phyloP scores from a whole-genome alignment of 768 basidiomycete genomes.

The Lactarius quietus region DNA sequence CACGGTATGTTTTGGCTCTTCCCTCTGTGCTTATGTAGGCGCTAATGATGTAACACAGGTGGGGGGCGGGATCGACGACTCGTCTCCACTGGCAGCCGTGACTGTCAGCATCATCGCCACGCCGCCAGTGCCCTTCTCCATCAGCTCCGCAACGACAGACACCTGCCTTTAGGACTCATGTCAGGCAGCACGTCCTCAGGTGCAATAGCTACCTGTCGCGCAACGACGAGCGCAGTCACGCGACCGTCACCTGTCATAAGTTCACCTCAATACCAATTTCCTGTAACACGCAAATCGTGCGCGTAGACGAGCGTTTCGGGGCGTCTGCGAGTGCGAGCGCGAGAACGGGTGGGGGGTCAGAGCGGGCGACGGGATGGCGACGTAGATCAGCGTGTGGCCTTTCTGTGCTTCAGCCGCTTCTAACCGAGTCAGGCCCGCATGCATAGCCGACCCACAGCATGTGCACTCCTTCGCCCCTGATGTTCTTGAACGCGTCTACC shows the following conservation, averaged over 20 bases:
- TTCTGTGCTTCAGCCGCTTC: conserved; percentile 65
- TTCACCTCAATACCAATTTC: conserved; percentile 89
- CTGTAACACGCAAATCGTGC: conserved; percentile 77
- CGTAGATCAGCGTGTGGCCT: conserved; percentile 86
- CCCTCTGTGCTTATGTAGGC: background rate
- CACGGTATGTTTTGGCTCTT: conserved; percentile 61
- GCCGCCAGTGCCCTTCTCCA: conserved; percentile 67
- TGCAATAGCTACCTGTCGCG: conserved; percentile 83
- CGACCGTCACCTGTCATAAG: conserved; percentile 93
- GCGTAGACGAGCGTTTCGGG: conserved; percentile 78
- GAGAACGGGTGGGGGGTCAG: conserved; percentile 58
- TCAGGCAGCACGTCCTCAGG: conserved; percentile 83
- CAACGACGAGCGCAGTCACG: conserved; percentile 83
- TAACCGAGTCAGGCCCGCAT: conserved; percentile 58
- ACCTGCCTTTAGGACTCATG: conserved; percentile 96
- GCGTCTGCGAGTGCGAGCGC: conserved; percentile 84
- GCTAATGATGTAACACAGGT: conserved; percentile 65
- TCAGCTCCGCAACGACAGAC: no score
- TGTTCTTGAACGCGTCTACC: conserved; percentile 77
- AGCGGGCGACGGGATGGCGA: conserved; percentile 53
- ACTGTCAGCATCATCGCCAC: conserved; percentile 98
- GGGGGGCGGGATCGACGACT: conserved; percentile 99
- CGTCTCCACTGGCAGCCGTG: conserved; percentile 92
- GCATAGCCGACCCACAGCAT: no score
- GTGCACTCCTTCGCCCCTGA: conserved; percentile 88